phyloP scores from a whole-genome alignment of 164 flowering plant genomes.

The Warburgia ugandensis region DNA sequence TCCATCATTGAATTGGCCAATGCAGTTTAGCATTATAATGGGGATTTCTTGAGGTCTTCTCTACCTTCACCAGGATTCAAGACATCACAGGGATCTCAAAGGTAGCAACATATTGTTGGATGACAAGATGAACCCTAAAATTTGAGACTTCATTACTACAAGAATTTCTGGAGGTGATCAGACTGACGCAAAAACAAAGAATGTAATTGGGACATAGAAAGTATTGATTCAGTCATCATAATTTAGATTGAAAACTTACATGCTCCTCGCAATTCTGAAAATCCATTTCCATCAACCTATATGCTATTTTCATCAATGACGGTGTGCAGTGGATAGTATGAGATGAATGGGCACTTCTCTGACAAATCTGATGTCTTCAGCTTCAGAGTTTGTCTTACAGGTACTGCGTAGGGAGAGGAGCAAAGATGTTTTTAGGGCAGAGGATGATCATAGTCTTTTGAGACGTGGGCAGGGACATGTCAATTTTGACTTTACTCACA shows the following conservation, averaged over 20 bases:
- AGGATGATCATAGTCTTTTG: not conserved
- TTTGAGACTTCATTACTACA: slow-evolving; percentile 47
- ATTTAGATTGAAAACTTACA: too few relatives aligned
- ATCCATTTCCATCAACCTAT: not conserved
- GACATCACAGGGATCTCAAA: slow-evolving; percentile 55
- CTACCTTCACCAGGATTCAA: slow-evolving; percentile 59
- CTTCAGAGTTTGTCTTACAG: slow-evolving; percentile 3
- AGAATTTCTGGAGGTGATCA: slow-evolving; percentile 29
- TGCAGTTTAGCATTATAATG: slow-evolving; percentile 17
- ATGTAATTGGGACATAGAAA: slow-evolving; percentile 36
- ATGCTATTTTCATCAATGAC: not conserved
- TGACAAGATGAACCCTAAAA: slow-evolving; percentile 36
- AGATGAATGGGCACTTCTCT: slow-evolving; percentile 1
- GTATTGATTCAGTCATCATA: not conserved
- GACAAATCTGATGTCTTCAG: slow-evolving; percentile 5
- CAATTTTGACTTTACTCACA: not conserved
- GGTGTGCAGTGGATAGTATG: slow-evolving; percentile 2
- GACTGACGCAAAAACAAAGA: slow-evolving; percentile 16
- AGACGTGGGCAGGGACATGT: not conserved
- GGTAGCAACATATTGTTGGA: slow-evolving; percentile 51
- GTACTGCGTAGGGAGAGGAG: not conserved
- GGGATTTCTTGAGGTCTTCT: slow-evolving; percentile 53
- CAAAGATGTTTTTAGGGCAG: not conserved
- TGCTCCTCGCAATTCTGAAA: not conserved
- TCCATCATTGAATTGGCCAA: slow-evolving; percentile 14